These are phyloP conservation scores for Cladosporium sp. DNA, from an alignment of 2,329 filamentous ascomycete species.

Conservation along the genomic window DNA sequence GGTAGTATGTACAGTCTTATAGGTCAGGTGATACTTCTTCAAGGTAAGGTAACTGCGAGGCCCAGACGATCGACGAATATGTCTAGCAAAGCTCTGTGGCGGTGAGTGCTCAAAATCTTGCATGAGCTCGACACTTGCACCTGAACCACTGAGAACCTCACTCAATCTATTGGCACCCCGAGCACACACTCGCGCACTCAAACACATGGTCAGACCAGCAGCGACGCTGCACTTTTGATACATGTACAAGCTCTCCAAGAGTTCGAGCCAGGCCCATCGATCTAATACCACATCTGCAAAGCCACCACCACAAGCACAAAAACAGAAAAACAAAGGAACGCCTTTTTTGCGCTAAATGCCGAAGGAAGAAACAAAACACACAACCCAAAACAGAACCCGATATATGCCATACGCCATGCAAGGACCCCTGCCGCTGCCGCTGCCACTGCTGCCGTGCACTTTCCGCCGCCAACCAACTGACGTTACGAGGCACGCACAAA, in stretches of 20 bases:
- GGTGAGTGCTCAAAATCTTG: not conserved
- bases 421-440: not conserved
- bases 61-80: not conserved
- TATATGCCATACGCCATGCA: constrained; percentile 11
- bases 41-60: not conserved
- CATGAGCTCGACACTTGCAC: not conserved
- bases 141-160: not conserved
- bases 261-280: not conserved
- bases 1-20: not conserved
- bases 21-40: not conserved
- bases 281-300: not conserved
- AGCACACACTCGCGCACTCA: not conserved
- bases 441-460: not conserved
- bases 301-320: not conserved
- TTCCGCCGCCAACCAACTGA: not conserved
- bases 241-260: constrained; percentile 12
- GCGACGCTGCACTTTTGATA: constrained; percentile 8
- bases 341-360: constrained; percentile 10
- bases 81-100: not conserved
- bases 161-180: not conserved
- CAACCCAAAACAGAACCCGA: not conserved
- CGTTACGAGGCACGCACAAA: not conserved
- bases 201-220: not conserved
- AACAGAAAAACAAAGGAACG: not conserved
- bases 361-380: not conserved